Conservation (phyloP, 2,329 filamentous ascomycete genomes). For the Fusarium paranaense region DNA sequence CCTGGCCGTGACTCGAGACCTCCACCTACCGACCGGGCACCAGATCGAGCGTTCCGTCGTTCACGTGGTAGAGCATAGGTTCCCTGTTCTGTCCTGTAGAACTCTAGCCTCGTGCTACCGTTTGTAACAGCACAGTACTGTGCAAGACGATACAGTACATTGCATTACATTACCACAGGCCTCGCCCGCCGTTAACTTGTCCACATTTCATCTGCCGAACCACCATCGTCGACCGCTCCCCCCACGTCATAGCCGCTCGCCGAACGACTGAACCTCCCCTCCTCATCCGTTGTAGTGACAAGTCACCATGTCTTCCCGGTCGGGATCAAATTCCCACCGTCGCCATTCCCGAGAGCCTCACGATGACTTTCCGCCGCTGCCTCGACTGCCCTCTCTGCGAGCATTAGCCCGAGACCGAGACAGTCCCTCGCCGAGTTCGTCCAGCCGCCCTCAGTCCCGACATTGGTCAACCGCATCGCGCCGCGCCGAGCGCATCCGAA, state of each 20-base stretch:
- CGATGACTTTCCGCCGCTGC: conserved; percentile 49
- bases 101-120: conserved; percentile 3
- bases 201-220: conserved; percentile 21
- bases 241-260: conserved; percentile 35
- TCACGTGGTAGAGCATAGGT: conserved; percentile 23
- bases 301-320: conserved; percentile 49
- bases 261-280: conserved; percentile 19
- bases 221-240: conserved; percentile 22
- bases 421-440: conserved; percentile 35
- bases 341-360: conserved; percentile 46
- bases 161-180: not conserved
- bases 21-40: not conserved
- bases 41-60: not conserved
- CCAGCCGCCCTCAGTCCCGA: conserved; percentile 36
- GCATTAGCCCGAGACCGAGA: conserved; percentile 46
- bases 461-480: conserved; percentile 46
- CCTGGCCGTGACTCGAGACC: conserved; percentile 7
- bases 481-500: conserved; percentile 52
- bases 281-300: not conserved
- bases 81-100: not conserved
- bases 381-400: conserved; percentile 49
- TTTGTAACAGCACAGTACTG: not conserved
- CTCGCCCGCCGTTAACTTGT: conserved; percentile 17
- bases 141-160: not conserved
- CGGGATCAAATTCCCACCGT: conserved; percentile 46